These are phyloP conservation scores for Schizonepeta tenuifolia DNA, from an alignment of 257 asterid genomes.

Conservation along the genomic window DNA sequence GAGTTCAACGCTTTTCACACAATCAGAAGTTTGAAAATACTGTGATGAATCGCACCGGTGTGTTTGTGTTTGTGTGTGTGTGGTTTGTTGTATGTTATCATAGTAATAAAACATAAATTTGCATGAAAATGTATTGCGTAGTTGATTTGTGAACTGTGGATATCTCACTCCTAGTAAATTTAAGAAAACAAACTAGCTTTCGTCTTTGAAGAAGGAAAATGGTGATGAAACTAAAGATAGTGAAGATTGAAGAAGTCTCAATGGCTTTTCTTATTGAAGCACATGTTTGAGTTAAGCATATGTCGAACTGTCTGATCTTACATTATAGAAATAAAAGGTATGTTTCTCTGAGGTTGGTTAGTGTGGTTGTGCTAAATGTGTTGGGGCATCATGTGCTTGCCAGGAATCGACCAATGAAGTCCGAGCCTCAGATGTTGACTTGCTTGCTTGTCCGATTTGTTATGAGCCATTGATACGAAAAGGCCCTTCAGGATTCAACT, in stretches of 20 bases:
- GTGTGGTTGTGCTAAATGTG: not conserved
- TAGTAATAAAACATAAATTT: not conserved
- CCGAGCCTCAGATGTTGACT: constrained; percentile 51
- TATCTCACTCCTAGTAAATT: not conserved
- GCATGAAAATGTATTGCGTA: not conserved
- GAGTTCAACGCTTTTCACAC: not conserved
- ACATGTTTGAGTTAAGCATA: not conserved
- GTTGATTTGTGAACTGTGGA: not conserved
- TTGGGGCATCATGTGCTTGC: constrained; percentile 19
- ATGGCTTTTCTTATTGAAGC: not conserved
- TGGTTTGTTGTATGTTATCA: not conserved
- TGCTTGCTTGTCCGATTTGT: constrained; percentile 91
- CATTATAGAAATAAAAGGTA: constrained; percentile 20
- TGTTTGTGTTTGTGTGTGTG: not conserved
- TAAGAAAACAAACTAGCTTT: not conserved
- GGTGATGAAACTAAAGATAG: not conserved
- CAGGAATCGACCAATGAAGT: constrained; percentile 57
- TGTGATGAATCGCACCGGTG: no score
- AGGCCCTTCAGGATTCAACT: constrained; percentile 93
- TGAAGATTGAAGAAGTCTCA: not conserved
- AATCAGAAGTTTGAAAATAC: not conserved
- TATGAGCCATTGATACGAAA: constrained; percentile 82
- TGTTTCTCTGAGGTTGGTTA: constrained; percentile 5
- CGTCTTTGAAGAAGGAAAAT: not conserved
- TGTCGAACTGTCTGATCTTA: constrained; percentile 19